Percentiles rank a stretch among this genome's conserved stretches.
phyloP scores from a whole-genome alignment of 2,329 filamentous ascomycete species.

The Pestalotiopsis sp. region DNA sequence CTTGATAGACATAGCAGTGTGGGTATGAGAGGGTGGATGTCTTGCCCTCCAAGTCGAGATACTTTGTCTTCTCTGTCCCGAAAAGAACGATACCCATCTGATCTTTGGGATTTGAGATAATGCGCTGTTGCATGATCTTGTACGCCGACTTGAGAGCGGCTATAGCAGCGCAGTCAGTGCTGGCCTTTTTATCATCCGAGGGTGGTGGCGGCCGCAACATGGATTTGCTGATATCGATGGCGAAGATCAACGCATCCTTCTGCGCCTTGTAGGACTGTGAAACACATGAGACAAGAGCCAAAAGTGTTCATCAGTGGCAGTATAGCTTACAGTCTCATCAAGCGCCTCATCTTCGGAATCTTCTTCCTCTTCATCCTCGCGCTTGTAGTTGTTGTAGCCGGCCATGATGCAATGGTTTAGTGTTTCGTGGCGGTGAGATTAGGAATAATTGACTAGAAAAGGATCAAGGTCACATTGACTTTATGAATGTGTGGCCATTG shows the following conservation, averaged over 20 bases:
- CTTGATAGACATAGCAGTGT: slow-evolving; percentile 88
- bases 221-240: slow-evolving; percentile 86
- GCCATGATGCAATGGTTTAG: slow-evolving; percentile 1
- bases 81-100: slow-evolving; percentile 97
- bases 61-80: slow-evolving; percentile 83
- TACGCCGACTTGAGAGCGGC: slow-evolving; percentile 94
- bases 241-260: slow-evolving; percentile 98
- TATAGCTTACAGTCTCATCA: slow-evolving; percentile 60
- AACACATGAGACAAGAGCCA: not conserved
- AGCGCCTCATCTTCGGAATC: slow-evolving; percentile 69
- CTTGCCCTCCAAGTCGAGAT: slow-evolving; percentile 66
- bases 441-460: not conserved
- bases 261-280: slow-evolving; percentile 81
- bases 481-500: not conserved
- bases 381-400: slow-evolving; percentile 48
- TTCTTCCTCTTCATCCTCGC: slow-evolving; percentile 50
- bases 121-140: slow-evolving; percentile 95
- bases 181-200: slow-evolving; percentile 72
- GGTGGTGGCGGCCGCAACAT: slow-evolving; percentile 75
- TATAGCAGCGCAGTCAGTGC: slow-evolving; percentile 75
- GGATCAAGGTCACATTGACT: not conserved
- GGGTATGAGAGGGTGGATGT: slow-evolving; percentile 71
- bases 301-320: not conserved
- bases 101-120: slow-evolving; percentile 93
- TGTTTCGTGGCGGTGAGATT: not conserved